Evolutionary conservation across 1,139 yeast genomes (phyloP), one percentile per base, ranked within the genome.

Genomic region (Suhomyces panamericanus): DNA sequence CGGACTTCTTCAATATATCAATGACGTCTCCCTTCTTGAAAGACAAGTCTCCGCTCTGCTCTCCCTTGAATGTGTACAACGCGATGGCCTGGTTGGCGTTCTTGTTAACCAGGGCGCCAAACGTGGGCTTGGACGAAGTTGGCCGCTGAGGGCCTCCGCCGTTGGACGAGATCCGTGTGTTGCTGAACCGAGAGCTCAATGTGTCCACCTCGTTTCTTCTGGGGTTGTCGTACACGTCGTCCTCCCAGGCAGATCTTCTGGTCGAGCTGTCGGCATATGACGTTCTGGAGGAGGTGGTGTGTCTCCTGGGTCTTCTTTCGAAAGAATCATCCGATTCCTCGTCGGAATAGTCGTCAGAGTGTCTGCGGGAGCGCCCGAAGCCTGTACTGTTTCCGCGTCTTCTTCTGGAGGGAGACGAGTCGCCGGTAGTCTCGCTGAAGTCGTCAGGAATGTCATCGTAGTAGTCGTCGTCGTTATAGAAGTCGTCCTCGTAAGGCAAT

Each of bases 21-120:
- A 93, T 87, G n/a, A 88, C 87, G 64, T 93, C 99, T 46, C 99
- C 99, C 70, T 93, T 93, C 55, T 81, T 84, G 75, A 93, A 93
- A 10, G 96, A 81, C 57, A 93, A 76, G 64, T 93, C 99, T 3
- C 97, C 98, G 33, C 76, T 64, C 68, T 93, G 95, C 65, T 91
- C 96, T 32, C 96, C 97, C 47, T 85, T 86, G 63, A 91, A 93
- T 3, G 91, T 77, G 67, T 78, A 93, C 52, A 90, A 72, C 0
- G 99, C 99, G 50, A 89, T 86, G 0, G 97, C 99, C 64, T 89
- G 91, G 55, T 81, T 83, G 11, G 85, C 75, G 46, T 69, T 66
- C 67, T 70, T 71, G 37, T 70, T 61, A 17, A 68, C 62, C 41
- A 44, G 51, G 2, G 68, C 64, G 16, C 77, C 77, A 54, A 73